phyloP scores from a whole-genome alignment of 495 filamentous ascomycete genomes.

The Paragyromitra xinjiangensis region DNA sequence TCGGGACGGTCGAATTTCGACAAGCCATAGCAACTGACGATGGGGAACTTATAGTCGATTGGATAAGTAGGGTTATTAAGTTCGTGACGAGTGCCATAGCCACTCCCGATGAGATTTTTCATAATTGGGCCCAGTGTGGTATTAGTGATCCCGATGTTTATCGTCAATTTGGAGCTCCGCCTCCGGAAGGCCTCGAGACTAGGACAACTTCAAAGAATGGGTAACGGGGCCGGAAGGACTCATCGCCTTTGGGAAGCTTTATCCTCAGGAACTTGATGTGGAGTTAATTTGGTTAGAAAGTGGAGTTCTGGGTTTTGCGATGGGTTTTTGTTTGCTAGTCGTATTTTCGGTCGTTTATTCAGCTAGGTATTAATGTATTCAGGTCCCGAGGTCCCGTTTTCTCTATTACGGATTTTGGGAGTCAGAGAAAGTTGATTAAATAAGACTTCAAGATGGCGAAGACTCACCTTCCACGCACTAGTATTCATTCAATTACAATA shows the following conservation, averaged over 20 bases:
- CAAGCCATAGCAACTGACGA: slow-evolving; percentile 21
- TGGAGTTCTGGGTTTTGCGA: background rate
- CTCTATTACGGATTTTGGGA: background rate
- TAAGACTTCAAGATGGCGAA: too few relatives aligned
- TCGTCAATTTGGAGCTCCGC: slow-evolving; percentile 9
- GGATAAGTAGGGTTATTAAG: slow-evolving; percentile 8
- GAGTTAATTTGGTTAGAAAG: background rate
- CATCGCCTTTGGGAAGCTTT: background rate
- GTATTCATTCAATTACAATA: too few relatives aligned
- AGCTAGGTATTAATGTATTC: background rate
- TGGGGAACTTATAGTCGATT: background rate
- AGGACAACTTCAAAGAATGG: background rate
- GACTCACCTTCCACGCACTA: too few relatives aligned
- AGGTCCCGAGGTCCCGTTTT: background rate
- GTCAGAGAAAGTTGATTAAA: background rate
- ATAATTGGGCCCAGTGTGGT: background rate
- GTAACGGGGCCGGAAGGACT: background rate
- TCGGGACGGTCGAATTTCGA: slow-evolving; percentile 17
- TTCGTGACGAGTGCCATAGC: slow-evolving; percentile 19
- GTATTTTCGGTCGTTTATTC: background rate
- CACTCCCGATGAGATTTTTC: background rate
- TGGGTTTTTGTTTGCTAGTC: background rate
- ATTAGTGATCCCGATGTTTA: background rate
- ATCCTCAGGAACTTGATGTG: background rate
- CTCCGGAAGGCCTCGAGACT: background rate